Percentiles rank a stretch among this genome's conserved stretches.
Evolutionary conservation across 768 basidiomycete species (phyloP).

Genomic region (Amanita subjunquillea): DNA sequence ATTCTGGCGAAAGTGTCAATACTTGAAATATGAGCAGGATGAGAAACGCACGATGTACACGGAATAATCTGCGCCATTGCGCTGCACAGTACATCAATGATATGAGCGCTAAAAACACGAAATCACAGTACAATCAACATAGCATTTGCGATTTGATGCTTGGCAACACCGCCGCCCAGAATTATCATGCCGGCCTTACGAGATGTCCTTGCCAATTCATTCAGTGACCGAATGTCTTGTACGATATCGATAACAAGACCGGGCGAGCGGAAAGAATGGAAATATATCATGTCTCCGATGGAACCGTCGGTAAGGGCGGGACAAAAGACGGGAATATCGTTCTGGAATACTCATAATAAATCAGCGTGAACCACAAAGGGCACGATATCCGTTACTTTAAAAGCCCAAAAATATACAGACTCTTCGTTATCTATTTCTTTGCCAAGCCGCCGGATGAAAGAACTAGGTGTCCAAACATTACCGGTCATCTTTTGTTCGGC

Average conservation of each 20-base stretch:
- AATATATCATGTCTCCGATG: slow-evolving; percentile 98
- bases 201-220: slow-evolving; percentile 80
- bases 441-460: slow-evolving; percentile 86
- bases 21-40: background rate
- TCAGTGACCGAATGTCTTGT: slow-evolving; percentile 82
- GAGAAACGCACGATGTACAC: slow-evolving; percentile 72
- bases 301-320: slow-evolving; percentile 98
- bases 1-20: slow-evolving; percentile 42
- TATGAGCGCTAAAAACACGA: slow-evolving; percentile 10
- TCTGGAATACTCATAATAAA: slow-evolving; percentile 38
- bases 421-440: slow-evolving; percentile 97
- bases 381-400: slow-evolving; percentile 56
- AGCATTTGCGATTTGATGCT: slow-evolving; percentile 99
- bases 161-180: slow-evolving; percentile 95
- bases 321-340: slow-evolving; percentile 97
- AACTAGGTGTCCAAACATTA: slow-evolving; percentile 84
- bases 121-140: slow-evolving; percentile 77
- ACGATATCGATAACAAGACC: slow-evolving; percentile 90
- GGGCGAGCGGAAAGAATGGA: slow-evolving; percentile 87
- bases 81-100: slow-evolving; percentile 32
- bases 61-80: slow-evolving; percentile 96
- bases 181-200: slow-evolving; percentile 97
- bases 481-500: slow-evolving; percentile 70
- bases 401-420: slow-evolving; percentile 98
- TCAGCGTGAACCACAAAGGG: background rate